phyloP scores from a whole-genome alignment of 1,284 basidiomycete species.

The Cryptococcus sp. region DNA sequence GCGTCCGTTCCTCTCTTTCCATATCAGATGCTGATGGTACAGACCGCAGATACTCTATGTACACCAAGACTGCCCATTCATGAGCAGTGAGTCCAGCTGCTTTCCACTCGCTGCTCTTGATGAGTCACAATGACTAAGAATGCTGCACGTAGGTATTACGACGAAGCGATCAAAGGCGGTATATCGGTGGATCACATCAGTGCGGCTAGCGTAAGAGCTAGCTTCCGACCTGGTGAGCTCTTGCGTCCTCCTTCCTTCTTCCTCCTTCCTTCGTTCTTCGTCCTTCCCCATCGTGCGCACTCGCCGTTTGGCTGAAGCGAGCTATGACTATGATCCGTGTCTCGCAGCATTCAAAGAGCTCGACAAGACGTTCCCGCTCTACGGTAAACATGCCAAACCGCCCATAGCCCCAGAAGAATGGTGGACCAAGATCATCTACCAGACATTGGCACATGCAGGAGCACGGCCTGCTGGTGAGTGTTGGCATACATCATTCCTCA shows the following conservation, averaged over 20 bases:
- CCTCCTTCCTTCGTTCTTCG: background rate
- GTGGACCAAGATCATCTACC: conserved; percentile 49
- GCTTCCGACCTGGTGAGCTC: conserved; percentile 46
- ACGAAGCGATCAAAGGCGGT: conserved; percentile 47
- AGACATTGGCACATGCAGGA: conserved; percentile 46
- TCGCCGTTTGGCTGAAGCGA: background rate
- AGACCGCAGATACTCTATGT: conserved; percentile 49
- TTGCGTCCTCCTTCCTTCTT: background rate
- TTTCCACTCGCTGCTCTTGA: background rate
- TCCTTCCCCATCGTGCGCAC: too few species aligned
- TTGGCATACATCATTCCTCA: background rate
- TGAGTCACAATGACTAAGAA: background rate
- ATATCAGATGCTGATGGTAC: conserved; percentile 5
- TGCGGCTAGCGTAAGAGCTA: conserved; percentile 38
- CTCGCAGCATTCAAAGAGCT: conserved; percentile 46
- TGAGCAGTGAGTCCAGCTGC: conserved; percentile 37
- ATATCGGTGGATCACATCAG: conserved; percentile 32
- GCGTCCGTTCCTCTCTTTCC: background rate
- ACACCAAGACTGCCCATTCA: conserved; percentile 51
- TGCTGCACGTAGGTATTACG: conserved; percentile 37
- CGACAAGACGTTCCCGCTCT: conserved; percentile 37
- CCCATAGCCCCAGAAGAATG: conserved; percentile 46
- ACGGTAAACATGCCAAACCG: conserved; percentile 44
- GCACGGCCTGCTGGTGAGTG: conserved; percentile 29
- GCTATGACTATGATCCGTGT: background rate